phyloP scores from a whole-genome alignment of 2,329 filamentous ascomycete species.

The Stagonosporopsis cucurbitacearum region DNA sequence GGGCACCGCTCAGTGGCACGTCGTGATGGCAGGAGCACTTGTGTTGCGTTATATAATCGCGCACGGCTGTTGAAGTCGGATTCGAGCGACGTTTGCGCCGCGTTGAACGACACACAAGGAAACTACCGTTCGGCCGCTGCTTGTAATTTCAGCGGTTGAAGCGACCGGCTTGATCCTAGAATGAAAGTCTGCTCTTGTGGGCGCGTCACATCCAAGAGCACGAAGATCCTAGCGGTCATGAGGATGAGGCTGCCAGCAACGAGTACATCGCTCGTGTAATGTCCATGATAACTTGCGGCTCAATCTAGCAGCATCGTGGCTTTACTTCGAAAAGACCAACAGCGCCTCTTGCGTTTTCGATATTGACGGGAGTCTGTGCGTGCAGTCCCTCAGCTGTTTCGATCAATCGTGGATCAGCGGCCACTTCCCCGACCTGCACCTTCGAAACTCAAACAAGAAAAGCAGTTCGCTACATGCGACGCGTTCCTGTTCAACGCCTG shows the following conservation, averaged over 20 bases:
- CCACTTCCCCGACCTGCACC: background rate
- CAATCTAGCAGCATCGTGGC: constrained; percentile 1
- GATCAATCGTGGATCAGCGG: constrained; percentile 12
- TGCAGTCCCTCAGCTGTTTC: constrained; percentile 2
- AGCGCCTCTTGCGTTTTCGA: constrained; percentile 5
- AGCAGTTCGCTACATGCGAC: constrained; percentile 4
- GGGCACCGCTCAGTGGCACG: constrained; percentile 16
- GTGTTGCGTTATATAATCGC: background rate
- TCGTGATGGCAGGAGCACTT: background rate
- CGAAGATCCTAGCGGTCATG: background rate
- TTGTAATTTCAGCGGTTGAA: background rate
- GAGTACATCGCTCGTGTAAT: background rate
- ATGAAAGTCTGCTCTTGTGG: background rate
- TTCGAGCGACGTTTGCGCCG: background rate
- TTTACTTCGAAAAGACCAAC: background rate
- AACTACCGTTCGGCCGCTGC: constrained; percentile 1
- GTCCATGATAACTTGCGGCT: background rate
- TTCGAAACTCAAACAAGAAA: constrained; percentile 9
- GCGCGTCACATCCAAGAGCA: background rate
- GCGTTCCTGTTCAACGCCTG: background rate
- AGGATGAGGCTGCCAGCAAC: background rate
- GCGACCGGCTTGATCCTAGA: background rate
- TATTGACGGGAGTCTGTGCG: constrained; percentile 18
- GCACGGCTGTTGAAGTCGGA: background rate
- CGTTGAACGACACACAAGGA: background rate